Evolutionary conservation across 2,329 filamentous ascomycete genomes (phyloP).

Genomic region (Amesomyces nigricolor): DNA sequence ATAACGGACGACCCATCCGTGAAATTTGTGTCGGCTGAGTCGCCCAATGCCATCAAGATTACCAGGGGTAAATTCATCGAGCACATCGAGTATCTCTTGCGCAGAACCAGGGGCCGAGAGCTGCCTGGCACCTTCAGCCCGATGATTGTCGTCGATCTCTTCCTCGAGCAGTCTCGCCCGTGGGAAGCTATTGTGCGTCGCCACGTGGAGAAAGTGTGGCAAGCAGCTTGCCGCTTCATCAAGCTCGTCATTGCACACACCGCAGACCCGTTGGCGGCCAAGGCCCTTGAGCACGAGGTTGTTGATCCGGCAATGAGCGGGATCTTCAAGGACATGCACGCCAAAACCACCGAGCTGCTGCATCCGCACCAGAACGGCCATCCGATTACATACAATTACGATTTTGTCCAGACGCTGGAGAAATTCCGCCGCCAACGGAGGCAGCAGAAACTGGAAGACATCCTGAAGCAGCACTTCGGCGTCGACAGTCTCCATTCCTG

Average conservation of each 20-base stretch:
- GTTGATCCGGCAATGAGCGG: slow-evolving; percentile 22
- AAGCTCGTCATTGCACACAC: slow-evolving; percentile 38
- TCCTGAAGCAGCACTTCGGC: slow-evolving; percentile 4
- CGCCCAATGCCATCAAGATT: slow-evolving; percentile 7
- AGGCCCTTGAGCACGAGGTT: slow-evolving; percentile 33
- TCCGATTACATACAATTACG: slow-evolving; percentile 50
- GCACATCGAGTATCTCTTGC: slow-evolving; percentile 36
- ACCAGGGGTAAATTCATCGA: slow-evolving; percentile 33
- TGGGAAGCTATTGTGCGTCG: slow-evolving; percentile 48
- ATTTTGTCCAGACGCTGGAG: slow-evolving; percentile 38
- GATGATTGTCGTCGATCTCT: slow-evolving; percentile 52
- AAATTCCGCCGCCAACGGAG: slow-evolving; percentile 25
- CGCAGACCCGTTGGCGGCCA: slow-evolving; percentile 33
- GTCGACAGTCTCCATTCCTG: not conserved
- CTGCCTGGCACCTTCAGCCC: slow-evolving; percentile 58
- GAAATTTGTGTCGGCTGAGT: too few relatives aligned
- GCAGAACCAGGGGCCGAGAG: slow-evolving; percentile 45
- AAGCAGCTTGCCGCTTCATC: slow-evolving; percentile 45
- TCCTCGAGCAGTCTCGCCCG: slow-evolving; percentile 50
- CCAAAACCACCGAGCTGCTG: slow-evolving; percentile 42
- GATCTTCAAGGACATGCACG: slow-evolving; percentile 33
- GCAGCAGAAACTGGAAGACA: not conserved
- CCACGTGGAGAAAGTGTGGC: slow-evolving; percentile 42
- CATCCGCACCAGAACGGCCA: slow-evolving; percentile 38
- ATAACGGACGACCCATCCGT: not conserved